These are phyloP conservation scores for Globisporangium cederbergense DNA, from an alignment of 352 stramenopile species.

Conservation along the genomic window DNA sequence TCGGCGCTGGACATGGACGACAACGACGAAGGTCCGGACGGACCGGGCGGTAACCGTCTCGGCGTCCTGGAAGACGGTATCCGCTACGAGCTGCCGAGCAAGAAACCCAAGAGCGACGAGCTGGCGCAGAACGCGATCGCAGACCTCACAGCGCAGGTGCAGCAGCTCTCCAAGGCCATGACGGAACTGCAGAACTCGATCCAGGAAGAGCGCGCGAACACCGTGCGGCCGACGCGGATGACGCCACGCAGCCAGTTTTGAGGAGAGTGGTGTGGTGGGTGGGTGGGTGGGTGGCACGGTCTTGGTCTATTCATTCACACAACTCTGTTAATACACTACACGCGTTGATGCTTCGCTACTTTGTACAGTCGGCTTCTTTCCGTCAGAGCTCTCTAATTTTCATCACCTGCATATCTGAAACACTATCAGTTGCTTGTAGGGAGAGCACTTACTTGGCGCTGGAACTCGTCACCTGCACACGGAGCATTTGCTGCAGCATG, in stretches of 20 bases:
- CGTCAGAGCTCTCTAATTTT: slow-evolving; percentile 5
- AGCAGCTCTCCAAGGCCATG: slow-evolving; percentile 38
- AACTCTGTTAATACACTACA: slow-evolving; percentile 7
- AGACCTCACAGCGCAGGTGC: slow-evolving; percentile 36
- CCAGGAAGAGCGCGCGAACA: slow-evolving; percentile 16
- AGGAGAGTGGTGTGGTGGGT: not conserved
- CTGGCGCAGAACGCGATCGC: slow-evolving; percentile 17
- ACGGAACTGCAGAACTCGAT: slow-evolving; percentile 30
- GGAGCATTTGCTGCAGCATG: slow-evolving; percentile 94
- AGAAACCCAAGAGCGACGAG: slow-evolving; percentile 26
- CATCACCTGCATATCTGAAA: not conserved
- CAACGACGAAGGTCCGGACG: slow-evolving; percentile 5
- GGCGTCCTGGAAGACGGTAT: slow-evolving; percentile 45
- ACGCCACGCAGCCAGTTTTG: slow-evolving; percentile 5
- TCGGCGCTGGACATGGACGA: slow-evolving; percentile 44
- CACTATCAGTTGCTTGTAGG: not conserved
- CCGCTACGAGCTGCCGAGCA: slow-evolving; percentile 49
- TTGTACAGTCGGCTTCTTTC: slow-evolving; percentile 9
- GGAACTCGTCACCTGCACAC: not conserved
- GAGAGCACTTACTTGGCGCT: not conserved
- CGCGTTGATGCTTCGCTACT: not conserved
- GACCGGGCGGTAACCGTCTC: slow-evolving; percentile 9
- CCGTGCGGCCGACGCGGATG: slow-evolving; percentile 1
- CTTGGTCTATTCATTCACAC: not conserved
- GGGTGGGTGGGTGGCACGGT: not conserved